Evolutionary conservation across 805 yeast genomes (phyloP), one percentile per base, ranked within the genome.

Genomic region (Wickerhamiella kurtzmanii): DNA sequence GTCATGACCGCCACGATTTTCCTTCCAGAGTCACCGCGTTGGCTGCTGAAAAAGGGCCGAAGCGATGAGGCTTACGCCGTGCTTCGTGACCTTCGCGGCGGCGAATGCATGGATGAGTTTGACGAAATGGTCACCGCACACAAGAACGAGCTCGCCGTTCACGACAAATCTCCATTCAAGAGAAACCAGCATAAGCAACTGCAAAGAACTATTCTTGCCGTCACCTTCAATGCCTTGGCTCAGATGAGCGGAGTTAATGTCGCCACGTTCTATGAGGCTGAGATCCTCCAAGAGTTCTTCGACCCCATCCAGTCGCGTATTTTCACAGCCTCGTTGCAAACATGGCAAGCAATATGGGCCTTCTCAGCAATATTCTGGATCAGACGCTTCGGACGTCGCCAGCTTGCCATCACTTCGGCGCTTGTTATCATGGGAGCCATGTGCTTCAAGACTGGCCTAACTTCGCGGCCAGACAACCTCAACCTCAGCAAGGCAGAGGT

Each of bases 1-100:
- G 64, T 74, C 47, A 63, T 68, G 19, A 42, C 54, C 11, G 68
- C 72, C 43, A 61, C 68, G 16, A 48, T 61, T 22, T 57, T 66
- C 36, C 64, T 88, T 17, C 96, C 96, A 1, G 96, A 88, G 62
- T 77, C 88, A 40, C 96, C 96, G 0, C 70, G 96, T 50, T 88
- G 73, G 66, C 79, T 75, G 56, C 82, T 88, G 13, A 76, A 77
- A 57, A 76, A 79, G 53, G 80, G 81, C 60, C 74, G 52, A 76
- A 78, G 55, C 49, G 48, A 60, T 5, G 59, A 60, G 39, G 61
- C 60, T 1, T 42, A 51, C 37, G 35, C 43, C 2, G 47, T 50
- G 13, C 38, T 61, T 43, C 41, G 46, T 15, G 40, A 44, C 22
- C 45, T 56, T 18, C 51, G 54, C 15, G 51, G 44, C 16, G 48